phyloP scores from a whole-genome alignment of 2,329 filamentous ascomycete genomes.

The Penicillium sp. region DNA sequence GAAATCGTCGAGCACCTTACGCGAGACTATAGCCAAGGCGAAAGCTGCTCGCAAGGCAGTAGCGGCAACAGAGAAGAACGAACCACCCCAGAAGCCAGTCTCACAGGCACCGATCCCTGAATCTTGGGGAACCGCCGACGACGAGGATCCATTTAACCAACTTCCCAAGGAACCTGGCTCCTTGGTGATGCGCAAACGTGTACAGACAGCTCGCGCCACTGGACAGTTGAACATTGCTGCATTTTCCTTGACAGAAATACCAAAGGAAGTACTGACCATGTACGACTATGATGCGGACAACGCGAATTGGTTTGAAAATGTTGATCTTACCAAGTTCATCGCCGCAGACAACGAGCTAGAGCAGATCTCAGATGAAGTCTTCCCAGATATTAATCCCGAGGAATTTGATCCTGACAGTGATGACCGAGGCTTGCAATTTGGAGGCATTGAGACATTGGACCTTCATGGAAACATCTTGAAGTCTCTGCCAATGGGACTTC shows the following conservation, averaged over 20 bases:
- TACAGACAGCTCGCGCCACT: constrained; percentile 71
- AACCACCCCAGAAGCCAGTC: not conserved
- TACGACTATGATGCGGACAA: constrained; percentile 74
- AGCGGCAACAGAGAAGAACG: constrained; percentile 28
- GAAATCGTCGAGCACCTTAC: constrained; percentile 77
- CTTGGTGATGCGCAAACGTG: constrained; percentile 71
- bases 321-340: constrained; percentile 81
- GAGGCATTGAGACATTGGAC: constrained; percentile 76
- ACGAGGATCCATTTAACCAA: constrained; percentile 59
- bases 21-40: constrained; percentile 90
- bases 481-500: constrained; percentile 72
- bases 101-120: constrained; percentile 21
- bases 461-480: constrained; percentile 80
- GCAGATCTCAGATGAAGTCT: constrained; percentile 69
- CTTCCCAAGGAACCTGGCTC: constrained; percentile 58
- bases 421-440: constrained; percentile 73
- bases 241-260: constrained; percentile 76
- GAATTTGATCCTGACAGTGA: constrained; percentile 66
- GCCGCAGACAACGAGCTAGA: constrained; percentile 89
- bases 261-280: constrained; percentile 83
- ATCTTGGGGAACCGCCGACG: constrained; percentile 52
- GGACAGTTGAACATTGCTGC: constrained; percentile 88
- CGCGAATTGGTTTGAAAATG: constrained; percentile 83
- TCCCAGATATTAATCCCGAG: constrained; percentile 68
- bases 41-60: constrained; percentile 73